Evolutionary conservation across 2,329 filamentous ascomycete genomes (phyloP), one percentile per base, ranked within the genome.

Genomic region (Monosporascus sp.): DNA sequence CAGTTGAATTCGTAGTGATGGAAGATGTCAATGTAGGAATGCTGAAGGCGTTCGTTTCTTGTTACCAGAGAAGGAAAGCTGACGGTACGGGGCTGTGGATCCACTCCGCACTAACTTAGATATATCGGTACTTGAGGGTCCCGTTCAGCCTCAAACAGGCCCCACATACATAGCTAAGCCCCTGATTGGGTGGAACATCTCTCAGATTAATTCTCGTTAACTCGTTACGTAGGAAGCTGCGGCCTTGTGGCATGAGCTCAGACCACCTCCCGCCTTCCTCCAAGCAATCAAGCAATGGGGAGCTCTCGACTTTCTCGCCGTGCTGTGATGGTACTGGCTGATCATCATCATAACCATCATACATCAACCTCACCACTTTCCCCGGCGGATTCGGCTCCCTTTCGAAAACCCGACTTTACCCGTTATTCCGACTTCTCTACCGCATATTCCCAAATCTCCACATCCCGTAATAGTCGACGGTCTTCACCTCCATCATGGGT

Each of bases 401-500:
- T 43, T 20, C 14, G 7, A 24, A 43, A 11, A 0, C 6, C 5
- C 9, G 14, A 20, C 22, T 11, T 20, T 20, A 9, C 18, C 9
- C 7, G 9, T 14, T 43, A 18, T 20, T 43, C 11, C 24, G 5
- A 14, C 18, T 3, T 14, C 22, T 14, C 17, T 43, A 20, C n/a
- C 15, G 6, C 4, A 14, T 35, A 35, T 20, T 14, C n/a, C 18
- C 18, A 20, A 18, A 24, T 14, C 39, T 43, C 24, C 37, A 7
- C 38, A 46, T 27, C 43, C 36, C 45, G 15, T 52, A 47, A 57
- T 65, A 62, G 36, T 41, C 45, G 14, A 20, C 44, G 8, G 25
- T 24, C 43, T 7, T 14, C 24, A 31, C 43, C 43, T 31, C 39
- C 68, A 82, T 76, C 77, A 91, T 87, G 84, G 84, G 84, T 65